Percentiles rank a stretch among this genome's conserved stretches.
Evolutionary conservation across 2,329 filamentous ascomycete genomes (phyloP).

Genomic region (Coniochaeta hoffmannii): DNA sequence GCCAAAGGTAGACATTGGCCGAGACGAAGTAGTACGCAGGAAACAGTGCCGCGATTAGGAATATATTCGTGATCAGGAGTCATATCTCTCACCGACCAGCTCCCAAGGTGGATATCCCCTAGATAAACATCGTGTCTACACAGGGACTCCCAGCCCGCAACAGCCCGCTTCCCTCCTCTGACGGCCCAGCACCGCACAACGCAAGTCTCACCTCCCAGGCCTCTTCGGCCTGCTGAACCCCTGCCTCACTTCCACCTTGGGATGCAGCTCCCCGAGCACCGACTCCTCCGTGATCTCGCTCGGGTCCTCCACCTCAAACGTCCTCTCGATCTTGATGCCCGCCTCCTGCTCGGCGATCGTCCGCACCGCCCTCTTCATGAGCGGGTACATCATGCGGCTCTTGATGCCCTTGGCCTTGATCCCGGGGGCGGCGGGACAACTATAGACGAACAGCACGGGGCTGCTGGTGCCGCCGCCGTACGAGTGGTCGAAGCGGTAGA

Average conservation of each 20-base stretch:
- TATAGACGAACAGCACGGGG: slow-evolving; percentile 74
- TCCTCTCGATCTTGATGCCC: slow-evolving; percentile 61
- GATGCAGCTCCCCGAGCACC: slow-evolving; percentile 61
- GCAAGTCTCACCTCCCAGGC: slow-evolving; percentile 46
- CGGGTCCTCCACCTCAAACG: slow-evolving; percentile 60
- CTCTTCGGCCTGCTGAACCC: slow-evolving; percentile 73
- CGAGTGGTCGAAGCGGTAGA: slow-evolving; percentile 61
- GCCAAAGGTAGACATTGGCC: too few species aligned
- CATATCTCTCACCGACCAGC: too few species aligned
- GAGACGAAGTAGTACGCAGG: too few species aligned
- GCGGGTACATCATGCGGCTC: slow-evolving; percentile 77
- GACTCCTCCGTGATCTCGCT: slow-evolving; percentile 61
- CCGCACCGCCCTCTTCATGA: slow-evolving; percentile 61
- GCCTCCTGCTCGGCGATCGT: slow-evolving; percentile 58
- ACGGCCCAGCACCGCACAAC: background rate
- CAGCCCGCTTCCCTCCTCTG: too few species aligned
- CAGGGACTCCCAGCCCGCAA: too few species aligned
- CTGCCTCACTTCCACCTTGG: slow-evolving; percentile 56
- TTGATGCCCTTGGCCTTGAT: slow-evolving; percentile 67
- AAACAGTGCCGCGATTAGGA: too few species aligned
- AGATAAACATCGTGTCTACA: too few species aligned
- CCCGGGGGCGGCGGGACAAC: slow-evolving; percentile 59
- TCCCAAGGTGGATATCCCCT: too few species aligned
- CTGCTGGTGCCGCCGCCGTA: slow-evolving; percentile 43
- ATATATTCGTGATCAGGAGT: too few species aligned